A percentile compares a stretch with the other conserved stretches of the same genome.
These are phyloP conservation scores for Leccinum ochraceum DNA, from an alignment of 768 basidiomycete species.

Conservation along the genomic window DNA sequence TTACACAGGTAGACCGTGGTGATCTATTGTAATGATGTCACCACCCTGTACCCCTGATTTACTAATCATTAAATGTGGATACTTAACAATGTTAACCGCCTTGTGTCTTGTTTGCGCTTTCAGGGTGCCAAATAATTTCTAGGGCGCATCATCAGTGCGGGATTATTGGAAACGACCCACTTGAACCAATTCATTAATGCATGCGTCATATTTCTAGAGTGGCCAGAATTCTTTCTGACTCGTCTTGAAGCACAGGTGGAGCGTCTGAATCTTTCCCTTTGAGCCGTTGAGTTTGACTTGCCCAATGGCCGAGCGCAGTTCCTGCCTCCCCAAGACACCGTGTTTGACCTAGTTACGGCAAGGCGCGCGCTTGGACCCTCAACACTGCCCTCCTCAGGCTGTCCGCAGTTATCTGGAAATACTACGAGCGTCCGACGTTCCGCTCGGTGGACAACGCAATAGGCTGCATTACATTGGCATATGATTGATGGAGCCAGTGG, in stretches of 20 bases:
- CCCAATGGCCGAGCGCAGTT: background rate
- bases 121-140: slow-evolving; percentile 1
- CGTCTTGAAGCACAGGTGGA: background rate
- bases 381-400: slow-evolving; percentile 20
- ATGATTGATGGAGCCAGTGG: slow-evolving; percentile 7
- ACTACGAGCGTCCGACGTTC: slow-evolving; percentile 7
- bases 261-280: background rate
- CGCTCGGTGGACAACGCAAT: slow-evolving; percentile 6
- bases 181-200: slow-evolving; percentile 2
- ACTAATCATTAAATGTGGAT: slow-evolving; percentile 5
- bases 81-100: slow-evolving; percentile 3
- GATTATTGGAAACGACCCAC: slow-evolving; percentile 5
- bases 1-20: slow-evolving; percentile 8
- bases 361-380: background rate
- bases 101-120: slow-evolving; percentile 8
- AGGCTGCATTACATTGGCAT: slow-evolving; percentile 3
- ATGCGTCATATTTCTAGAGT: slow-evolving; percentile 4
- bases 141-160: slow-evolving; percentile 2
- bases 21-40: slow-evolving; percentile 9
- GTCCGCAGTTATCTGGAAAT: slow-evolving; percentile 7
- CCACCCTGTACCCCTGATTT: slow-evolving; percentile 20
- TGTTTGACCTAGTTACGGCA: slow-evolving; percentile 3
- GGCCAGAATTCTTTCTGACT: background rate
- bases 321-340: background rate
- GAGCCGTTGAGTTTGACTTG: slow-evolving; percentile 8